Evolutionary conservation across 2,329 filamentous ascomycete species (phyloP), one percentile per base, ranked within the genome.

Genomic region (Torrubiellomyces zombiae): DNA sequence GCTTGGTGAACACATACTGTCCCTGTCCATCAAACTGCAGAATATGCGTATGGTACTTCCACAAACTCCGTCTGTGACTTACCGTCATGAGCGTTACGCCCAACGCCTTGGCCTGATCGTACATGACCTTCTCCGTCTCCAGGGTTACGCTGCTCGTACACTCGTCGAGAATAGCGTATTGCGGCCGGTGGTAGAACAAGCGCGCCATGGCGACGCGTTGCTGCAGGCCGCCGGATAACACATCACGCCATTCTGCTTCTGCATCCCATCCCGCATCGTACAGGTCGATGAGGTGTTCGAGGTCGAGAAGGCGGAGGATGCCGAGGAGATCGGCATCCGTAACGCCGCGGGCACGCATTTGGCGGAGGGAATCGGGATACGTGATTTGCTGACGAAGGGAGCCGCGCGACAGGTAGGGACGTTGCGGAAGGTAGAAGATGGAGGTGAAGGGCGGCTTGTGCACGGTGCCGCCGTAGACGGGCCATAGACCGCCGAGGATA

Each of bases 61-160:
- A 98, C 38, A 98, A 52, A 54, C 81, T 92, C 33, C 83, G 61
- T 7, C 89, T 63, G 50, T 98, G 89, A 35, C 75, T 83, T 14
- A 98, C 89, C 0, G 89, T 98, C 81, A 98, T 94, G 34, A 98
- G 64, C 0, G 89, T 95, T 40, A 94, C 89, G 4, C 81, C 83
- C 11, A 94, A 55, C 11, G 68, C 63, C 61, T 98, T 95, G 25
- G 89, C 89, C 28, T 82, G 85, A 39, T 94, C 86, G 50, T 98
- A 98, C 83, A 98, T 95, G 45, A 82, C 67, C 46, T 82, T 77
- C 45, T 98, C 89, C 32, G 85, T 83, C 38, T 95, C 86, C 15
- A 94, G 64, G 10, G 91, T 94, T n/a, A 98, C 82, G 26, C 74
- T 82, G 28, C 76, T 85, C 6, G 89, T 98, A 52, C 89, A 98